phyloP scores from a whole-genome alignment of 805 yeast species.

The Danielia oregonensis region DNA sequence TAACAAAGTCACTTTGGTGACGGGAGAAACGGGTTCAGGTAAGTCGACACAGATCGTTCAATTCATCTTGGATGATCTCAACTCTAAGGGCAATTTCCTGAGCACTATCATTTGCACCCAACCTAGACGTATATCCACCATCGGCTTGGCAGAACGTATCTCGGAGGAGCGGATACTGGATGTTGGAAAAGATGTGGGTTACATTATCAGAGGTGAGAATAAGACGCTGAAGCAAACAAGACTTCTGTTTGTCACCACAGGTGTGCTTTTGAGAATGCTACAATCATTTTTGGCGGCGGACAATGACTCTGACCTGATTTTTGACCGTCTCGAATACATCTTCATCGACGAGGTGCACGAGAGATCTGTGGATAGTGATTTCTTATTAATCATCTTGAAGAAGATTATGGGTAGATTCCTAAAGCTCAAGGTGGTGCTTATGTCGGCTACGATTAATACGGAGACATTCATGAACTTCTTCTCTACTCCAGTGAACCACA shows the following conservation, averaged over 20 bases:
- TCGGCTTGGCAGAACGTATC: constrained; percentile 90
- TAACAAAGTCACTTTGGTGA: constrained; percentile 68
- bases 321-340: constrained; percentile 60
- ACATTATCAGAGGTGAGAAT: constrained; percentile 86
- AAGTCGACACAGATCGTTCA: constrained; percentile 95
- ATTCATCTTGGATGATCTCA: constrained; percentile 70
- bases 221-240: constrained; percentile 59
- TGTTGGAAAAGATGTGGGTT: constrained; percentile 80
- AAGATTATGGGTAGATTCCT: constrained; percentile 48
- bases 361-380: constrained; percentile 86
- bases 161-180: constrained; percentile 70
- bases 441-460: constrained; percentile 92
- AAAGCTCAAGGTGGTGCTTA: constrained; percentile 65
- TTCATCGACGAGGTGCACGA: constrained; percentile 97
- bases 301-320: constrained; percentile 30
- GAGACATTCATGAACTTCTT: constrained; percentile 67
- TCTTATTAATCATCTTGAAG: constrained; percentile 73
- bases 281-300: constrained; percentile 46
- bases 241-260: constrained; percentile 87
- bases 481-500: constrained; percentile 47
- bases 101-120: constrained; percentile 82
- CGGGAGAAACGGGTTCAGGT: constrained; percentile 98
- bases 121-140: constrained; percentile 93
- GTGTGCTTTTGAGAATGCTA: constrained; percentile 82
- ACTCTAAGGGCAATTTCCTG: constrained; percentile 43